Evolutionary conservation across 2,329 filamentous ascomycete genomes (phyloP), one percentile per base, ranked within the genome.

Genomic region (Fusarium sp.): DNA sequence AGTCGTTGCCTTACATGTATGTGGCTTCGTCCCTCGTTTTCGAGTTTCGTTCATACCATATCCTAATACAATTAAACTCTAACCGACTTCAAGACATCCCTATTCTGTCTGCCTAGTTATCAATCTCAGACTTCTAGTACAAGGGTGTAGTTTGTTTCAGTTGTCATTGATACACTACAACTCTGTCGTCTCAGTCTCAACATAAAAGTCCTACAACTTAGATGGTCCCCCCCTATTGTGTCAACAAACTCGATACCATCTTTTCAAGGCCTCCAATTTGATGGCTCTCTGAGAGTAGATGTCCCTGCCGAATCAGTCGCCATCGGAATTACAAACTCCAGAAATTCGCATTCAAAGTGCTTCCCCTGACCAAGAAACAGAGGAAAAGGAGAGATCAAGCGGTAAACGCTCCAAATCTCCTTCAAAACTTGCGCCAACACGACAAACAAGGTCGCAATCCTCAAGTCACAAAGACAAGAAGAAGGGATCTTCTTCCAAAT

Each of bases 261-360:
- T 57, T 38, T n/a, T 37, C 44, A n/a, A 64, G 53, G 23, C 47
- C 61, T 35, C 32, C 33, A 38, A 50, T 68, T 74, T 67, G 52
- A 75, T 65, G 58, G 57, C 61, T 19, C 54, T 67, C 58, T 50
- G 57, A 44, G 59, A 61, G 70, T 80, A 79, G 74, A 80, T 80
- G 79, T 77, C 72, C 52, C 70, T 71, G 47, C 42, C 60, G 32
- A 71, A 64, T 52, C 63, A 67, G n/a, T 76, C 67, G 49, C 32
- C 62, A 68, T 67, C 58, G 33, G 42, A 72, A 42, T 56, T 69
- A 66, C 69, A 67, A 63, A 72, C 68, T 25, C 75, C 79, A 62
- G 69, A 69, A 32, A 80, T 80, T 37, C 77, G 74, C 47, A 77
- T 79, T 54, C 77, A 79, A 28, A 80, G 77, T 62, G 72, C 78